Evolutionary conservation across 352 stramenopile species (phyloP).

Genomic region (Globisporangium uncinulatum): DNA sequence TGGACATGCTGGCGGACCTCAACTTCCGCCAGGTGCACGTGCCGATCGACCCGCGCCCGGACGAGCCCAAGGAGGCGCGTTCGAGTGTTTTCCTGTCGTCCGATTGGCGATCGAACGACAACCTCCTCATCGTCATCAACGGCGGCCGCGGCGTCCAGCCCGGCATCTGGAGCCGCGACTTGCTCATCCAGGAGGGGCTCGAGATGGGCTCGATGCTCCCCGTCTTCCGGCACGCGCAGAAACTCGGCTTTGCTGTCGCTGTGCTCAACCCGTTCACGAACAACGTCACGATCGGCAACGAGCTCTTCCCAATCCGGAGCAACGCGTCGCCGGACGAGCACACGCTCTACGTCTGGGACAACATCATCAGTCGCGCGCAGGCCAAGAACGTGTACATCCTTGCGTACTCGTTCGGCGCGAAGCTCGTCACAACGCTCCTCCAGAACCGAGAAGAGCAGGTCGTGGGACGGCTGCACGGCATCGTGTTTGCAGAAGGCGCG

Average conservation of each 20-base stretch:
- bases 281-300: constrained; percentile 54
- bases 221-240: too few relatives aligned
- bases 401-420: constrained; percentile 66
- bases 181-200: constrained; percentile 73
- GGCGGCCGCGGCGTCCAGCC: constrained; percentile 83
- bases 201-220: too few relatives aligned
- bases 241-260: constrained; percentile 78
- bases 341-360: constrained; percentile 81
- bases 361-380: constrained; percentile 56
- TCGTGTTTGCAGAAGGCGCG: constrained; percentile 81
- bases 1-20: constrained; percentile 78
- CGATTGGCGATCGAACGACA: constrained; percentile 78
- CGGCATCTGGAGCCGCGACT: constrained; percentile 80
- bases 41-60: constrained; percentile 41
- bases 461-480: constrained; percentile 68
- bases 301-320: constrained; percentile 73
- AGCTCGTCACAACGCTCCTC: constrained; percentile 70
- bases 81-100: constrained; percentile 81
- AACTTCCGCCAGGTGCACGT: constrained; percentile 70
- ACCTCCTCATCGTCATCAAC: constrained; percentile 71
- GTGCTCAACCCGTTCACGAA: constrained; percentile 81
- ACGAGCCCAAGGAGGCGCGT: constrained; percentile 66
- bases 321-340: constrained; percentile 76
- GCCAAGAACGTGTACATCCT: constrained; percentile 79
- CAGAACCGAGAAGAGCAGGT: constrained; percentile 49